Conservation (phyloP, 805 yeast genomes). For the Sugiyamaella lignohabitans region DNA sequence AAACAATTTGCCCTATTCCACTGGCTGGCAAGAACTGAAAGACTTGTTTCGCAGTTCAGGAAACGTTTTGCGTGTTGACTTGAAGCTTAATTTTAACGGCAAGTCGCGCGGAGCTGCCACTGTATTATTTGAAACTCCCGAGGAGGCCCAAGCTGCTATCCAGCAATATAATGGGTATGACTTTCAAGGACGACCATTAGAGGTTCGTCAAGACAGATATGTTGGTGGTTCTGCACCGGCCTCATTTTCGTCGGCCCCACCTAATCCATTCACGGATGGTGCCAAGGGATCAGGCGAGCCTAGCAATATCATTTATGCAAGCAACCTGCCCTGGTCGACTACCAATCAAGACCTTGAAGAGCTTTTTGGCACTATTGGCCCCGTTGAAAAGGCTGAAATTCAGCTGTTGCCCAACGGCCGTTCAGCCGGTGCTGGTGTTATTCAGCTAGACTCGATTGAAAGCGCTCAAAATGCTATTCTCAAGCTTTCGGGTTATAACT, state of each 20-base stretch:
- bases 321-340: constrained; percentile 86
- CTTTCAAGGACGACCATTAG: constrained; percentile 69
- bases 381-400: constrained; percentile 69
- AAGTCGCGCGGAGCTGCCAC: constrained; percentile 84
- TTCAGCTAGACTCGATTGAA: constrained; percentile 59
- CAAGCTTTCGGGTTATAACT: constrained; percentile 70
- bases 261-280: constrained; percentile 54
- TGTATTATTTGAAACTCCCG: constrained; percentile 59
- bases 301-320: constrained; percentile 57
- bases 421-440: constrained; percentile 81
- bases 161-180: constrained; percentile 61
- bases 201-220: constrained; percentile 68
- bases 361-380: constrained; percentile 77
- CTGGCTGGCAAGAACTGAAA: constrained; percentile 77
- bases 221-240: constrained; percentile 16
- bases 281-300: constrained; percentile 57
- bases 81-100: constrained; percentile 58
- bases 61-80: constrained; percentile 74
- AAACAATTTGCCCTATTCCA: constrained; percentile 76
- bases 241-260: constrained; percentile 10
- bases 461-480: constrained; percentile 69
- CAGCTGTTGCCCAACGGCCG: constrained; percentile 55
- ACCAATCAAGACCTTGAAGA: constrained; percentile 77
- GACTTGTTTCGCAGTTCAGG: constrained; percentile 79
- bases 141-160: constrained; percentile 68